Base-by-base conservation (phyloP, 225 moss, liverwort and hornwort genomes). In the Climacium dendroides region DNA sequence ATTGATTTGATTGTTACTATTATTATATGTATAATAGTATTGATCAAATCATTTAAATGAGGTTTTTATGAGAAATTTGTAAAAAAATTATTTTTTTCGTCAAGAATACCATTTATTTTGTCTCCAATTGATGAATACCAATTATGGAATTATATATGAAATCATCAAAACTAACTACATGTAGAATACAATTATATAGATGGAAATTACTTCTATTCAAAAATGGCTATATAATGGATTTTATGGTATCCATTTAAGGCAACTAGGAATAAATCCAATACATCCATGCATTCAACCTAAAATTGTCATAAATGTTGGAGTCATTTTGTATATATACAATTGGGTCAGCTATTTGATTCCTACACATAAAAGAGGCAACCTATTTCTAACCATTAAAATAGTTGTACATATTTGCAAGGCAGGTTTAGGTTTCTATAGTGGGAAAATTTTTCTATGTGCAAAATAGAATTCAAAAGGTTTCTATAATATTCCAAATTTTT, bases 41-140 rank as follows among this genome's bases (percentile, higher is more conserved):
- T 66, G 1, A 11, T 66, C n/a, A 66, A 24, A 39, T 8, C 7
- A 3, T 39, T 66, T 39, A 24, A 39, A 3, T 14, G 13, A n/a
- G 4, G 5, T 14, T 39, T 70, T 41, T 1, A 15, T 70, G 1
- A 43, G 41, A 71, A 5, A 15, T 43, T 28, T 71, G 16, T 9
- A 2, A 28, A 37, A 5, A 37, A 45, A 16, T 10, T 1, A 8
- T 28, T 17, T 10, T 10, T 47, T 47, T 0, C 2, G 10, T 73
- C 2, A 0, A 3, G 0, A 47, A 10, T 29, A 17, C 3, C 15
- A 47, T 47, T 72, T 5, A 11, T 10, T 29, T 17, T 6, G 11
- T 11, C 26, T 1, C 3, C 4, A 19, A 30, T 11, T 19, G 11
- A 30, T 19, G 4, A 30, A 19, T 48, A 2, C 11, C 11, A 73